Base-by-base conservation (phyloP, 305 asterid genomes). In the Fraxinus xanthoxyloides region DNA sequence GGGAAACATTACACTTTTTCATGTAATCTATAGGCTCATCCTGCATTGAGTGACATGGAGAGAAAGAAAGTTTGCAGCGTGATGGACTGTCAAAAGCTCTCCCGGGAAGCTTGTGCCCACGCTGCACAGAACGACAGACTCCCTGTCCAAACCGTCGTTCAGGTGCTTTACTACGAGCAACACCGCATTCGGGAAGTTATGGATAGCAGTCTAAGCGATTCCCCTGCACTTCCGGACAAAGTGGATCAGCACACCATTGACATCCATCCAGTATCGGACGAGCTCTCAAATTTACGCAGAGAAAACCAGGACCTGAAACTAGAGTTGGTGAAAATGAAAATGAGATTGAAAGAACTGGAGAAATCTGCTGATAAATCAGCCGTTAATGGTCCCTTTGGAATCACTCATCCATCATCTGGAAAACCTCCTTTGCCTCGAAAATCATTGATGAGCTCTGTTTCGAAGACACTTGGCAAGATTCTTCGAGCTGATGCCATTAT, bases 1-100 rank as follows among this genome's bases (percentile, higher is more conserved):
- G 15, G 48, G 48, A 3, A n/a, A 7, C 19, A 24, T 26, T 9
- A 63, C 72, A 3, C 17, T 24, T 23, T 7, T 73, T 17, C 74
- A 56, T 46, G 75, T 7, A 23, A 65, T 81, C 21, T 77, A 83
- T 79, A 92, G 98, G 98, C 98, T 51, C 98, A 96, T 87, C 97
- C 99, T 7, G 92, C 89, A 17, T 70, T 91, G 73, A 94, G 94
- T 34, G 98, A 93, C 80, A 87, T 88, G 91, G 99, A 94, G 83
- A 91, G 95, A 40, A 92, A 94, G 89, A 92, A 88, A 84, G 94
- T 93, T 1, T 94, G 98, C 84, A 86, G 97, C 31, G 90, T 92
- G 74, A 94, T 94, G 98, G 98, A 94, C 87, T 96, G 97, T 79
- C 95, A 91, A 38, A 96, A 93, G 90, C 98, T 94, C 4, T 94